Conservation (phyloP, 1,139 yeast species). For the Candida anutae region DNA sequence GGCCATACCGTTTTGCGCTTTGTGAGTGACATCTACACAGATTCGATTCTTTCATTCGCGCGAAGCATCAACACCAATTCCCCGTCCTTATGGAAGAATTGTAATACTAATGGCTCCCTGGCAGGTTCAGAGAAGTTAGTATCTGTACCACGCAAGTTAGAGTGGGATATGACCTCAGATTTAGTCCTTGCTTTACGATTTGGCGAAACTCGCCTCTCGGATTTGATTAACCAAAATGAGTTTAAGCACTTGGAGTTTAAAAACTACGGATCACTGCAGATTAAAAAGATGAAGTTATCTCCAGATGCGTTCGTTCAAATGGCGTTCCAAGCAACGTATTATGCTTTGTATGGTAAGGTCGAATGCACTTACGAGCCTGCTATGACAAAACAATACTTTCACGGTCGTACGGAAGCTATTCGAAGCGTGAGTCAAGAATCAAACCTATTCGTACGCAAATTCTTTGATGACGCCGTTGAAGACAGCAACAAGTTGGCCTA, state of each 20-base stretch:
- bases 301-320: conserved; percentile 95
- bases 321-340: conserved; percentile 91
- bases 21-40: conserved; percentile 87
- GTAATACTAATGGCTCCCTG: conserved; percentile 14
- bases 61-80: conserved; percentile 73
- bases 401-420: conserved; percentile 90
- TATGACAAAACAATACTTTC: conserved; percentile 81
- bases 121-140: conserved; percentile 27
- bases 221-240: conserved; percentile 84
- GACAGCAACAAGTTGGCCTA: conserved; percentile 53
- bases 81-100: conserved; percentile 69
- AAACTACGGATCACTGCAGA: conserved; percentile 66
- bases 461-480: conserved; percentile 62
- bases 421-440: conserved; percentile 79
- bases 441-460: conserved; percentile 73
- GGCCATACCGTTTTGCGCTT: conserved; percentile 88
- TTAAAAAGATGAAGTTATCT: conserved; percentile 79
- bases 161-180: conserved; percentile 78
- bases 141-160: conserved; percentile 77
- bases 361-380: conserved; percentile 96
- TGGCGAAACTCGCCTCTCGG: conserved; percentile 85
- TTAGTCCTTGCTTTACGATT: conserved; percentile 74
- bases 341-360: conserved; percentile 85
- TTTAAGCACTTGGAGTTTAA: conserved; percentile 75
- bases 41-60: conserved; percentile 81